These are phyloP conservation scores for Isatis tinctoria DNA, from an alignment of 345 rosid species.

Conservation along the genomic window DNA sequence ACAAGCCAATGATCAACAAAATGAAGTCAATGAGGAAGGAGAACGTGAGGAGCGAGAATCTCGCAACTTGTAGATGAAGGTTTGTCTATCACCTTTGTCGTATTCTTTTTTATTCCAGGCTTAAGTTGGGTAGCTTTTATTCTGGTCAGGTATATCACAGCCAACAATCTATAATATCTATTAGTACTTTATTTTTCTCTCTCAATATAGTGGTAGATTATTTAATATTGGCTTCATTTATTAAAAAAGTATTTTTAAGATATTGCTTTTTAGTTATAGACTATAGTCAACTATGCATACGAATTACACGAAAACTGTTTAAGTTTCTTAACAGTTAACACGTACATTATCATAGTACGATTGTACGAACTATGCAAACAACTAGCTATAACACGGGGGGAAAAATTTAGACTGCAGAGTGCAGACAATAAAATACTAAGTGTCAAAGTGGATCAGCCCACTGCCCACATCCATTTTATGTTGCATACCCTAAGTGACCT, in stretches of 20 bases:
- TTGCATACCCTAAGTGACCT: neutral
- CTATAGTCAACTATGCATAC: neutral
- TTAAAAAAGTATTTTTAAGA: neutral
- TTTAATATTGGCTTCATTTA: neutral
- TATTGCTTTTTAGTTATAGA: neutral
- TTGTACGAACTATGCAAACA: neutral
- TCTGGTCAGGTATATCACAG: constrained; percentile 25
- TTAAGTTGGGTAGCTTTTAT: constrained; percentile 22
- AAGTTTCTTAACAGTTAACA: too few relatives aligned
- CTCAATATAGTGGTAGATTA: neutral
- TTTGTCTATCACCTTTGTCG: constrained; percentile 15
- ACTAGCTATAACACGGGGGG: neutral
- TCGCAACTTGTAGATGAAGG: constrained; percentile 20
- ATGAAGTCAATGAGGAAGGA: constrained; percentile 22
- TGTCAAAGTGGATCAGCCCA: neutral
- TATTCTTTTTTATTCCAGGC: neutral
- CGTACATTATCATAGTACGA: too few relatives aligned
- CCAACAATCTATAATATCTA: neutral
- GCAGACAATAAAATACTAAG: neutral
- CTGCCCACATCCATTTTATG: neutral
- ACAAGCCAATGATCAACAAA: constrained; percentile 1
- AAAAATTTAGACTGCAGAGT: too few relatives aligned
- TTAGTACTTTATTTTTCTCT: neutral
- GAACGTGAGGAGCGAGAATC: constrained; percentile 30
- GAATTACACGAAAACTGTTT: neutral